Percentiles rank a stretch among this genome's conserved stretches.
Evolutionary conservation across 345 rosid species (phyloP).

Genomic region (Trapa incisa): DNA sequence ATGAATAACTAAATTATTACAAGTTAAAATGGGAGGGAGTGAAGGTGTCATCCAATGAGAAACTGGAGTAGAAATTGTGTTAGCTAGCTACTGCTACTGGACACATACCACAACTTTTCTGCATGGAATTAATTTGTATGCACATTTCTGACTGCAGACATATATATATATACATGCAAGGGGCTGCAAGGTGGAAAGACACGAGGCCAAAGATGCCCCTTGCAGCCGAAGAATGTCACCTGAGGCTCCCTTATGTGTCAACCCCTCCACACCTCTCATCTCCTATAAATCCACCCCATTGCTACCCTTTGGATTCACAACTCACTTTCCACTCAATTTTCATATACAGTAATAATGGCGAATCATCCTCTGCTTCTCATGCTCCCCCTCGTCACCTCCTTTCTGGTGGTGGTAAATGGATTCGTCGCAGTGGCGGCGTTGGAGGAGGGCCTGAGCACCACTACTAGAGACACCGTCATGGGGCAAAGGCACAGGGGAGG

Average conservation of each 20-base stretch:
- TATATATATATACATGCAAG: background rate
- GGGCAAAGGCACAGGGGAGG: background rate
- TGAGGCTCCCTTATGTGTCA: conserved; percentile 12
- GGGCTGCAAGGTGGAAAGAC: background rate
- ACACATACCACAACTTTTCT: background rate
- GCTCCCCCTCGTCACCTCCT: conserved; percentile 12
- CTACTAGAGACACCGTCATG: background rate
- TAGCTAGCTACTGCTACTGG: too few relatives aligned
- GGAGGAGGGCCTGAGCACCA: background rate
- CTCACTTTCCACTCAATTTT: conserved; percentile 3
- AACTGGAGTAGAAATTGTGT: too few relatives aligned
- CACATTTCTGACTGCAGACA: background rate
- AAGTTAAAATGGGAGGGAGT: too few relatives aligned
- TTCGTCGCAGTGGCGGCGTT: background rate
- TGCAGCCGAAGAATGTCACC: conserved; percentile 32
- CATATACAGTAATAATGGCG: background rate
- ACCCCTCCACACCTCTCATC: background rate
- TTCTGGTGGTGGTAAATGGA: too few relatives aligned
- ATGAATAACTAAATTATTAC: too few relatives aligned
- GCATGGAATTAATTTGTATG: background rate
- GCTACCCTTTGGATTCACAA: background rate
- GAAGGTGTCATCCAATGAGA: too few relatives aligned
- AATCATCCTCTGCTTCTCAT: conserved; percentile 10
- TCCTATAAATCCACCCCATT: conserved; percentile 16
- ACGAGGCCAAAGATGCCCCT: conserved; percentile 10